Conservation (phyloP, 768 basidiomycete genomes). For the Sistotremastrum niveocremeum region DNA sequence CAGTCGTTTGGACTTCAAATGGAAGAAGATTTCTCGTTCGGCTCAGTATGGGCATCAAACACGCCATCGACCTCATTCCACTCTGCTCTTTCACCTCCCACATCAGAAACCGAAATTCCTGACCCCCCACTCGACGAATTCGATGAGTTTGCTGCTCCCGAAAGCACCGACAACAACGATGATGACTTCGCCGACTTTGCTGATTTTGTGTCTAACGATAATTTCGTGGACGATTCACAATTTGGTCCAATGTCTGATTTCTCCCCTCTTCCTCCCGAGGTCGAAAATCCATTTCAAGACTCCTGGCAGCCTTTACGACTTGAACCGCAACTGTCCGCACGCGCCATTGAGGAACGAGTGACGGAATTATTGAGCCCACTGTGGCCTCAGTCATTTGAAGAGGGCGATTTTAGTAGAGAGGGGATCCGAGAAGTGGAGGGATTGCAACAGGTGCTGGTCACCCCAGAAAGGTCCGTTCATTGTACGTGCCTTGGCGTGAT, state of each 20-base stretch:
- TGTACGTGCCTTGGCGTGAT: background rate
- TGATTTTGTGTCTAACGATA: slow-evolving; percentile 63
- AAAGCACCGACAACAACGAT: slow-evolving; percentile 35
- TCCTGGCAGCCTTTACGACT: slow-evolving; percentile 52
- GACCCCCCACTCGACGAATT: slow-evolving; percentile 27
- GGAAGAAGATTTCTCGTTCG: slow-evolving; percentile 65
- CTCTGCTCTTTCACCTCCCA: slow-evolving; percentile 15
- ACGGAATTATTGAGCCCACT: slow-evolving; percentile 52
- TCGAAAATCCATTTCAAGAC: slow-evolving; percentile 15
- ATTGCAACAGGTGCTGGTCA: slow-evolving; percentile 62
- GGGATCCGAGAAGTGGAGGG: slow-evolving; percentile 72
- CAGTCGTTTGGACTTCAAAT: slow-evolving; percentile 18
- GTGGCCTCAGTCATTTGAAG: slow-evolving; percentile 41
- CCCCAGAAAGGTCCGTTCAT: slow-evolving; percentile 51
- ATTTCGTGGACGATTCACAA: slow-evolving; percentile 9
- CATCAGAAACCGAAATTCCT: slow-evolving; percentile 22
- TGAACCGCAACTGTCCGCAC: slow-evolving; percentile 46
- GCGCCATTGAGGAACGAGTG: slow-evolving; percentile 47
- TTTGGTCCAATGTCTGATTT: slow-evolving; percentile 13
- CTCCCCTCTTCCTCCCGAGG: slow-evolving; percentile 1
- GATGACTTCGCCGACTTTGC: slow-evolving; percentile 85
- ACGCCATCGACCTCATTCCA: slow-evolving; percentile 10
- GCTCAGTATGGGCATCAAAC: slow-evolving; percentile 53
- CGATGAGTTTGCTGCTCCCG: slow-evolving; percentile 45
- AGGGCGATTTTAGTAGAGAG: slow-evolving; percentile 48